These are phyloP conservation scores for Pichia rugopelliculosa DNA, from an alignment of 805 yeast genomes.

Conservation along the genomic window DNA sequence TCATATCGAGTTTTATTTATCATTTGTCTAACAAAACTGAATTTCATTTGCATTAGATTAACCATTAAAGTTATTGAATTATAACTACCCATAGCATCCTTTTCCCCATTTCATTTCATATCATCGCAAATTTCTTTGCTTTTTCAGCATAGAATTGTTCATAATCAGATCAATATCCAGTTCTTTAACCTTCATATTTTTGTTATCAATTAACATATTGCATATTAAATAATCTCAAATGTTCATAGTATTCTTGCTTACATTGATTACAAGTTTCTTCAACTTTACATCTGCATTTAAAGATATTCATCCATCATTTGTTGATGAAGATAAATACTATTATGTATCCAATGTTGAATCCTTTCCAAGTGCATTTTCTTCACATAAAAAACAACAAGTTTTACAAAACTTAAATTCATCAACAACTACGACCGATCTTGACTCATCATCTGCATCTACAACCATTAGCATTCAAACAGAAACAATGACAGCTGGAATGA, in stretches of 20 bases:
- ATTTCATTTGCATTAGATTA: too few relatives aligned
- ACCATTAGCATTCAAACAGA: constrained; percentile 7
- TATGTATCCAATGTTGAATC: constrained; percentile 2
- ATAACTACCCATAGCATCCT: background rate
- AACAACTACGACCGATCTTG: background rate
- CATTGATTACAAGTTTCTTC: background rate
- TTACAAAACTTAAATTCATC: background rate
- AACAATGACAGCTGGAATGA: constrained; percentile 19
- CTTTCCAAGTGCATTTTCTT: background rate
- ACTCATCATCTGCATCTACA: constrained; percentile 2
- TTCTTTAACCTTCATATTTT: too few relatives aligned
- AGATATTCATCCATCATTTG: background rate
- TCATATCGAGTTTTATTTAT: too few relatives aligned
- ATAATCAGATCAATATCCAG: too few relatives aligned
- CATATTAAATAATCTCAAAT: too few relatives aligned
- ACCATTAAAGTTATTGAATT: background rate
- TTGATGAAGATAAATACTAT: background rate
- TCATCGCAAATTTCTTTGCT: background rate
- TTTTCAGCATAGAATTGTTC: too few relatives aligned
- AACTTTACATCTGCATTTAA: constrained; percentile 2
- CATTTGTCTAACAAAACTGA: too few relatives aligned
- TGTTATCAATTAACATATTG: too few relatives aligned
- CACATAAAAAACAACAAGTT: background rate
- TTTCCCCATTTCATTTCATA: background rate
- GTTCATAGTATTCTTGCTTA: background rate